Evolutionary conservation across 306 rosid species (phyloP).

Genomic region (Casuarina cunninghamiana): DNA sequence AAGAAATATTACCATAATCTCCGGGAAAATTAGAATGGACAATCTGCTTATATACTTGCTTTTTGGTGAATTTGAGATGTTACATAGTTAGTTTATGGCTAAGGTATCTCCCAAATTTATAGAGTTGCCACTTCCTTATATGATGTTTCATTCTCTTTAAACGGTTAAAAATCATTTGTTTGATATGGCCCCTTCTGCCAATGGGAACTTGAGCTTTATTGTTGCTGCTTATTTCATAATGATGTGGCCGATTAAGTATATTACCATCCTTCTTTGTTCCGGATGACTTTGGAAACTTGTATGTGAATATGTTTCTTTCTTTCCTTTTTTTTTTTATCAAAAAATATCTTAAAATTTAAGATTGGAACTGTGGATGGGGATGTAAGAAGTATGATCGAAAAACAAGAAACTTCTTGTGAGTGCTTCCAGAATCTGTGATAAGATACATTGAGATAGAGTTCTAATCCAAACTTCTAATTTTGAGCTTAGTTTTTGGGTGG

Average conservation of each 20-base stretch:
- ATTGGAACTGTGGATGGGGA: background rate
- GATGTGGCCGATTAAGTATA: background rate
- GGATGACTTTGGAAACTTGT: background rate
- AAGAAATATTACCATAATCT: background rate
- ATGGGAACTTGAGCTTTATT: background rate
- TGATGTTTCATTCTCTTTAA: background rate
- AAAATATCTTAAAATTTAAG: background rate
- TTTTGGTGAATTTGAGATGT: background rate
- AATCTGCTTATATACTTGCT: background rate
- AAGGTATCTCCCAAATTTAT: background rate
- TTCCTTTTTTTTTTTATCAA: background rate
- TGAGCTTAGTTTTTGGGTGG: constrained; percentile 6
- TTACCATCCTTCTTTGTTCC: background rate
- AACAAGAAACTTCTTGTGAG: background rate
- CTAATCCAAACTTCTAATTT: background rate
- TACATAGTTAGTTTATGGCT: background rate
- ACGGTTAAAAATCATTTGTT: background rate
- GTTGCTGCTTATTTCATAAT: background rate
- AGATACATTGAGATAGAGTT: background rate
- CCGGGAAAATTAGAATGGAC: background rate
- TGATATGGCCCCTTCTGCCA: background rate
- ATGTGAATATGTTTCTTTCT: too few relatives aligned
- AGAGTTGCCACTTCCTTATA: background rate
- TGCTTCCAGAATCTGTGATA: background rate
- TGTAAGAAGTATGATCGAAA: background rate